Conservation (phyloP, 495 filamentous ascomycete genomes). For the Annulohypoxylon stygium region DNA sequence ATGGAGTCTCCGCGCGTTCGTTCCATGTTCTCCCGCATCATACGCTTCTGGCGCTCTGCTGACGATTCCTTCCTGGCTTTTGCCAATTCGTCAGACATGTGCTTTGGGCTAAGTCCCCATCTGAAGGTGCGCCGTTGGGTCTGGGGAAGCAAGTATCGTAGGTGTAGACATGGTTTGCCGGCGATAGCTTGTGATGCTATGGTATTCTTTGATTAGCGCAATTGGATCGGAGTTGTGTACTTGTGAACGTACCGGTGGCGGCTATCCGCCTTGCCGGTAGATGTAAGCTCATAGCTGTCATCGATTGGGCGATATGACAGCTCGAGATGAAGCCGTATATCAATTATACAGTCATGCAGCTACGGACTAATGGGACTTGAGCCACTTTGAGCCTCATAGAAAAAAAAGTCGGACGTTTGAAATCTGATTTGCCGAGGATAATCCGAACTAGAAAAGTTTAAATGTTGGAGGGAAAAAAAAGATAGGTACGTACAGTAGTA, state of each 20-base stretch:
- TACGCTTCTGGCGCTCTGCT: slow-evolving; percentile 50
- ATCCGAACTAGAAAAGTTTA: slow-evolving; percentile 11
- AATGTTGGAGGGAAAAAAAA: not conserved
- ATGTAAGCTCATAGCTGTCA: slow-evolving; percentile 58
- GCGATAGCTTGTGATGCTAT: slow-evolving; percentile 47
- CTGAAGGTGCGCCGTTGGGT: slow-evolving; percentile 50
- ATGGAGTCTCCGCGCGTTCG: slow-evolving; percentile 65
- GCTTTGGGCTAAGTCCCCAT: slow-evolving; percentile 17
- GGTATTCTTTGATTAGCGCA: slow-evolving; percentile 1
- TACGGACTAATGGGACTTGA: slow-evolving; percentile 13
- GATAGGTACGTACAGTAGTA: not conserved
- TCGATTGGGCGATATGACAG: slow-evolving; percentile 27
- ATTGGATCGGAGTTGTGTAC: not conserved
- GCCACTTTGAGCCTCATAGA: slow-evolving; percentile 10
- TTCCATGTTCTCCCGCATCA: slow-evolving; percentile 47
- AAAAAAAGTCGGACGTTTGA: slow-evolving; percentile 35
- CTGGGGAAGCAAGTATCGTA: slow-evolving; percentile 42
- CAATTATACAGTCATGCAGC: not conserved
- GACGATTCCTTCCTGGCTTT: slow-evolving; percentile 33
- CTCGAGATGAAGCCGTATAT: slow-evolving; percentile 21
- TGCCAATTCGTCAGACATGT: not conserved
- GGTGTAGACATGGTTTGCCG: slow-evolving; percentile 48
- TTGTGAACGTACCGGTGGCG: slow-evolving; percentile 51
- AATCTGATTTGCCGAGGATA: slow-evolving; percentile 27
- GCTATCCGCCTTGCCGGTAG: slow-evolving; percentile 59